Conservation (phyloP, 805 yeast species). For the Hanseniaspora vineae region DNA sequence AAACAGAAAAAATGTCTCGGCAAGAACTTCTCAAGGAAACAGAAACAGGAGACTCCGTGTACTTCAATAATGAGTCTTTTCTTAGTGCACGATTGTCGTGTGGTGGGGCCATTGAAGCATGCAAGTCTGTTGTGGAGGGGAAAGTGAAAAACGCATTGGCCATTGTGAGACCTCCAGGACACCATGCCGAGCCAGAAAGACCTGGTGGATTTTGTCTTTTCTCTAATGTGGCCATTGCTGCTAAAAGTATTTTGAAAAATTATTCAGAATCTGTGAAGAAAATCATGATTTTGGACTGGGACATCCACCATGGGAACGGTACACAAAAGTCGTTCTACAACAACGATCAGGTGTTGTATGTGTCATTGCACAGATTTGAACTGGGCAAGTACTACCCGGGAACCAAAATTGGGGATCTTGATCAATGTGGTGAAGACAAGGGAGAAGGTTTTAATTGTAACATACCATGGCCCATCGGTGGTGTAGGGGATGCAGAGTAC, state of each 20-base stretch:
- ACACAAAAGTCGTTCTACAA: conserved; percentile 85
- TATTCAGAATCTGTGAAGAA: conserved; percentile 83
- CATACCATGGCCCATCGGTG: conserved; percentile 86
- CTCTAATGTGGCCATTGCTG: conserved; percentile 95
- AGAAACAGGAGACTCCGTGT: conserved; percentile 87
- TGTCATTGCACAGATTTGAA: conserved; percentile 87
- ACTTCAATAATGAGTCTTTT: conserved; percentile 82
- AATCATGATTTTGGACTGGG: conserved; percentile 90
- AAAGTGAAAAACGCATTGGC: conserved; percentile 85
- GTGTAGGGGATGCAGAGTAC: conserved; percentile 93
- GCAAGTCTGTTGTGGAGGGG: conserved; percentile 90
- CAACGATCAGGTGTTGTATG: conserved; percentile 82
- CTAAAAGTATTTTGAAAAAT: conserved; percentile 62
- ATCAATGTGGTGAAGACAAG: conserved; percentile 68
- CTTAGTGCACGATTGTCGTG: conserved; percentile 83
- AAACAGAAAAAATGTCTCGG: conserved; percentile 65
- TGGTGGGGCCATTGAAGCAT: conserved; percentile 96
- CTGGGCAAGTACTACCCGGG: conserved; percentile 92
- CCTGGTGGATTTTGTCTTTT: conserved; percentile 97
- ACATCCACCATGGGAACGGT: conserved; percentile 97
- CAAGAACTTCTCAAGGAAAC: conserved; percentile 71
- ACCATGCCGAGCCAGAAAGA: conserved; percentile 94
- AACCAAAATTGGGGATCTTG: conserved; percentile 69
- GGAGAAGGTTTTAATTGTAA: conserved; percentile 86
- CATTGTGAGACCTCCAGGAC: conserved; percentile 97